phyloP scores from a whole-genome alignment of 2,329 filamentous ascomycete species.

The Colletotrichum siamense region DNA sequence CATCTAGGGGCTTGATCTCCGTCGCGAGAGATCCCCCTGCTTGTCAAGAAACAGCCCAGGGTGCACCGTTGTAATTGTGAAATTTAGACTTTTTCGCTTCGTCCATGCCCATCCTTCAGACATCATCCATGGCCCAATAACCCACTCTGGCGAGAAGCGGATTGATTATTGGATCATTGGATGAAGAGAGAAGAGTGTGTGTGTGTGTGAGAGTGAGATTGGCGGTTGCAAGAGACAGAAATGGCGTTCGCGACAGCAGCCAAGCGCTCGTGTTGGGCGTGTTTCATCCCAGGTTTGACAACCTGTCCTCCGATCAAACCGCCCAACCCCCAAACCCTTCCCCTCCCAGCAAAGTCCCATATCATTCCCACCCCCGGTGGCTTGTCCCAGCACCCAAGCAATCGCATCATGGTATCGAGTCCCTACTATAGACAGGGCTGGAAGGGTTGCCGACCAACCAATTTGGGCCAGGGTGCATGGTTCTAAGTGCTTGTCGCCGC shows the following conservation, averaged over 20 bases:
- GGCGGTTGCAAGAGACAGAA: background rate
- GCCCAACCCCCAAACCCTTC: background rate
- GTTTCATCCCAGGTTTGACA: conserved; percentile 24
- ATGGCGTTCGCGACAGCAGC: conserved; percentile 2
- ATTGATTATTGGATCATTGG: background rate
- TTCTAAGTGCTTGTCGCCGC: background rate
- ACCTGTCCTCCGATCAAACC: conserved; percentile 12
- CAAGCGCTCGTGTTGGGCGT: background rate
- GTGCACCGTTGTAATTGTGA: conserved; percentile 4
- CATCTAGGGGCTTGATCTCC: background rate
- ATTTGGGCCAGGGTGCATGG: background rate
- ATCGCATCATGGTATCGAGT: background rate
- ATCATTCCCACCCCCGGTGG: background rate
- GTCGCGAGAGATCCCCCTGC: background rate
- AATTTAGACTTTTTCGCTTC: conserved; percentile 10
- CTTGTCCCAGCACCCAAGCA: background rate
- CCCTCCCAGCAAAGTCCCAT: background rate
- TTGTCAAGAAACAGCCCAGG: conserved; percentile 8
- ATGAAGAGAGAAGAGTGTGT: background rate
- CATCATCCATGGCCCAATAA: background rate
- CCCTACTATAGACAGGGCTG: conserved; percentile 1
- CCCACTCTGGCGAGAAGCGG: background rate
- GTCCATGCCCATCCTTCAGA: background rate
- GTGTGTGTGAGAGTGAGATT: background rate
- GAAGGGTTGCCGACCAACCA: background rate